These are phyloP conservation scores for Trichoderma erinaceum DNA, from an alignment of 495 filamentous ascomycete species.

Conservation along the genomic window DNA sequence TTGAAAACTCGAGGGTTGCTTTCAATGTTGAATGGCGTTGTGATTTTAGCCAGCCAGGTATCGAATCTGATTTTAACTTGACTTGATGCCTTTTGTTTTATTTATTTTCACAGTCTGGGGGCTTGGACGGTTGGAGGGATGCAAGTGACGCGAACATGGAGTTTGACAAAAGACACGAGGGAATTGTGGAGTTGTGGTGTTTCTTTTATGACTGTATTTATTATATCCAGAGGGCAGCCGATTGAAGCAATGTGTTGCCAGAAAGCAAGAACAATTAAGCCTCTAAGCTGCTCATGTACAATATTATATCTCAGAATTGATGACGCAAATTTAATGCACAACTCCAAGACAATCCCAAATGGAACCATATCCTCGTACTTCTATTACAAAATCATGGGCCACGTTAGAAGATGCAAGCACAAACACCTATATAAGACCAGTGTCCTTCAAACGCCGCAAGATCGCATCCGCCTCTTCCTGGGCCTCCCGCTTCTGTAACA, in stretches of 20 bases:
- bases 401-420: too few relatives aligned
- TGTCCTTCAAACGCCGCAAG: conserved; percentile 7
- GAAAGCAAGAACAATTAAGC: neutral
- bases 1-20: conserved; percentile 17
- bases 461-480: conserved; percentile 10
- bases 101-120: neutral
- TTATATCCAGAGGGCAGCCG: neutral
- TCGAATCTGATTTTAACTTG: neutral
- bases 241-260: neutral
- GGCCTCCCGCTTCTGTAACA: neutral
- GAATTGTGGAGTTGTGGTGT: neutral
- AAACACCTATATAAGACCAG: neutral
- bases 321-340: too few relatives aligned
- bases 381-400: too few relatives aligned
- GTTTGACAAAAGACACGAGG: neutral
- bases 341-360: too few relatives aligned
- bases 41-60: neutral
- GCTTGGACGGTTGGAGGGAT: neutral
- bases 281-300: neutral
- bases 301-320: neutral
- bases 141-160: neutral
- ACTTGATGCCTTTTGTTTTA: neutral
- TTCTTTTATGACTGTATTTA: neutral
- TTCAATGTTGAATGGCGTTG: neutral
- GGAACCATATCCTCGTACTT: too few relatives aligned